Evolutionary conservation across 345 rosid genomes (phyloP).

Genomic region (Crucihimalaya himalaica): DNA sequence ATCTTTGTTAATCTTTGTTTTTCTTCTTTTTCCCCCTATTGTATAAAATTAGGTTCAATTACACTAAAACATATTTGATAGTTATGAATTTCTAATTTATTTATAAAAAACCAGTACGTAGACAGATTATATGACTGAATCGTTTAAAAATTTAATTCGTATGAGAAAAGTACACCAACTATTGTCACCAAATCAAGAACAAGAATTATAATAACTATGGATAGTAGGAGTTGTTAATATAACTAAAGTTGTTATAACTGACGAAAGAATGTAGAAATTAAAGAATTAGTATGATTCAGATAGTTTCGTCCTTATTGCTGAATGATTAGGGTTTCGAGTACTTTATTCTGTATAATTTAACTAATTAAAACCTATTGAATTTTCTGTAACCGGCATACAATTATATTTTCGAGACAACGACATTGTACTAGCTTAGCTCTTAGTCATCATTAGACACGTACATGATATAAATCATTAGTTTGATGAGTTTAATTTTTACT

Average conservation of each 20-base stretch:
- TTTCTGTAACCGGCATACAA: conserved; percentile 27
- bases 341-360: not conserved
- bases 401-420: conserved; percentile 31
- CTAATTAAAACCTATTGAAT: conserved; percentile 28
- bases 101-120: not conserved
- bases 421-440: conserved; percentile 32
- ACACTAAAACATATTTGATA: not conserved
- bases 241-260: conserved; percentile 12
- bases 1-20: not conserved
- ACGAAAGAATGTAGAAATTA: not conserved
- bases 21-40: not conserved
- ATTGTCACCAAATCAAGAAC: conserved; percentile 19
- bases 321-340: conserved; percentile 17
- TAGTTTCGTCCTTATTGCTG: conserved; percentile 25
- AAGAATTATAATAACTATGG: not conserved
- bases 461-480: conserved; percentile 19
- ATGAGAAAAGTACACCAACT: conserved; percentile 8
- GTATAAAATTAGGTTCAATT: not conserved
- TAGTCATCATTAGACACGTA: not conserved
- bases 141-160: not conserved
- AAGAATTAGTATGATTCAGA: conserved; percentile 14
- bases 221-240: conserved; percentile 27
- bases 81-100: too few species aligned
- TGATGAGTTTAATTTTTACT: not conserved
- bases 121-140: not conserved